Conservation (phyloP, 495 filamentous ascomycete genomes). For the Staphylotrichum longicolle region DNA sequence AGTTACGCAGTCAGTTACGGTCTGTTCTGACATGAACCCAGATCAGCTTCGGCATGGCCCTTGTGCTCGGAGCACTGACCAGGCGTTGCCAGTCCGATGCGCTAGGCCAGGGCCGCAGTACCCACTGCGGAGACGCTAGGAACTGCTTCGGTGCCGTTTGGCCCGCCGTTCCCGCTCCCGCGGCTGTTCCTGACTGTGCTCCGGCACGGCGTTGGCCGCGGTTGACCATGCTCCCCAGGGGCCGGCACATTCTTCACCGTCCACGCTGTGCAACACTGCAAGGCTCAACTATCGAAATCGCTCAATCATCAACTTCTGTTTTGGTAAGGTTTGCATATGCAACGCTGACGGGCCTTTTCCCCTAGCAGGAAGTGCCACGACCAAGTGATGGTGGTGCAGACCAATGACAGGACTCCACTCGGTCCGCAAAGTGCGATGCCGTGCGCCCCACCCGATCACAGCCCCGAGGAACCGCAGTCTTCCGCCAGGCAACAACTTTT, state of each 20-base stretch:
- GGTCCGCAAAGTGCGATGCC: not conserved
- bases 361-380: too few species aligned
- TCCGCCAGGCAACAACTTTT: slow-evolving; percentile 6
- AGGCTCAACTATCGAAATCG: too few species aligned
- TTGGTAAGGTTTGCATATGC: too few species aligned
- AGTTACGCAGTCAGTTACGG: too few species aligned
- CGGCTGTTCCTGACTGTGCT: too few species aligned
- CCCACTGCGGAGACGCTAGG: slow-evolving; percentile 13
- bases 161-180: slow-evolving; percentile 6
- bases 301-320: too few species aligned
- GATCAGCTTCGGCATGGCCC: not conserved
- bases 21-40: too few species aligned
- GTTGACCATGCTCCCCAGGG: too few species aligned
- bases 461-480: not conserved
- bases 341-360: too few species aligned
- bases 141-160: slow-evolving; percentile 8
- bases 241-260: too few species aligned
- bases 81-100: not conserved
- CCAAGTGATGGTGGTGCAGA: not conserved
- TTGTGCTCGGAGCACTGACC: slow-evolving; percentile 1
- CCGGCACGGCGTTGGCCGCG: too few species aligned
- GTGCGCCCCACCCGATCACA: slow-evolving; percentile 7
- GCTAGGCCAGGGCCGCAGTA: slow-evolving; percentile 3
- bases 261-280: too few species aligned
- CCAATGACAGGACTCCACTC: not conserved